These are phyloP conservation scores for Colletotrichum sp. DNA, from an alignment of 2,329 filamentous ascomycete genomes.

Conservation along the genomic window DNA sequence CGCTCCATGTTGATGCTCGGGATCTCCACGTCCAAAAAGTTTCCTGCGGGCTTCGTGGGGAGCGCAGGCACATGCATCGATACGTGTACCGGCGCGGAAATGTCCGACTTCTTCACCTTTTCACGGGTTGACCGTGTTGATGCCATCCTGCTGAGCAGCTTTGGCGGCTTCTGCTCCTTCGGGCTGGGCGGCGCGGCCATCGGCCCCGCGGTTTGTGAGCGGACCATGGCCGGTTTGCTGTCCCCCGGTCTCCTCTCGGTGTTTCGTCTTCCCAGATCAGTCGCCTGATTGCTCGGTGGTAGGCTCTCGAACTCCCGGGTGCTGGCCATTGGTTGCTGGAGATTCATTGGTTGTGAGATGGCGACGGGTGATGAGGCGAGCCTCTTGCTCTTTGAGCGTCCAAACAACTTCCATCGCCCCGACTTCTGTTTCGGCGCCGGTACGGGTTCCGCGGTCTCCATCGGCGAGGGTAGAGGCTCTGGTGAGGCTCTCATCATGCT, in stretches of 20 bases:
- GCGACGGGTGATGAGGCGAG: conserved; percentile 15
- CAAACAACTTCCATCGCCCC: conserved; percentile 66
- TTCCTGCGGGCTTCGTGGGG: conserved; percentile 27
- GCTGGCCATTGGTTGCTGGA: background rate
- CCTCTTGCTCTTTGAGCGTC: conserved; percentile 42
- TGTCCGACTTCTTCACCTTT: conserved; percentile 25
- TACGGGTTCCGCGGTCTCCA: background rate
- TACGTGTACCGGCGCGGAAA: conserved; percentile 31
- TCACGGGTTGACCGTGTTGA: conserved; percentile 20
- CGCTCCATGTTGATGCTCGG: conserved; percentile 82
- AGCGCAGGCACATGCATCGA: conserved; percentile 23
- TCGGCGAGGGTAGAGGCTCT: conserved; percentile 2
- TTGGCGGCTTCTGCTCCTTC: conserved; percentile 22
- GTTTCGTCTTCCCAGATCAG: conserved; percentile 38
- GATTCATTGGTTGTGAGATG: conserved; percentile 16
- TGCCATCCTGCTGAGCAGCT: conserved; percentile 19
- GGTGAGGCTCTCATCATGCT: conserved; percentile 11
- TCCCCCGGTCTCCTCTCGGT: conserved; percentile 40
- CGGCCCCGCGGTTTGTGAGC: conserved; percentile 46
- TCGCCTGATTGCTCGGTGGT: background rate
- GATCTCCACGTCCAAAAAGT: conserved; percentile 77
- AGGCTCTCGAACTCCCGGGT: background rate
- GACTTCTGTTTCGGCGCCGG: conserved; percentile 50
- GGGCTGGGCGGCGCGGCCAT: conserved; percentile 2
- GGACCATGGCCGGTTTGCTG: conserved; percentile 48